Base-by-base conservation (phyloP, 805 yeast genomes). In the Helenozyma baotianmanensis region DNA sequence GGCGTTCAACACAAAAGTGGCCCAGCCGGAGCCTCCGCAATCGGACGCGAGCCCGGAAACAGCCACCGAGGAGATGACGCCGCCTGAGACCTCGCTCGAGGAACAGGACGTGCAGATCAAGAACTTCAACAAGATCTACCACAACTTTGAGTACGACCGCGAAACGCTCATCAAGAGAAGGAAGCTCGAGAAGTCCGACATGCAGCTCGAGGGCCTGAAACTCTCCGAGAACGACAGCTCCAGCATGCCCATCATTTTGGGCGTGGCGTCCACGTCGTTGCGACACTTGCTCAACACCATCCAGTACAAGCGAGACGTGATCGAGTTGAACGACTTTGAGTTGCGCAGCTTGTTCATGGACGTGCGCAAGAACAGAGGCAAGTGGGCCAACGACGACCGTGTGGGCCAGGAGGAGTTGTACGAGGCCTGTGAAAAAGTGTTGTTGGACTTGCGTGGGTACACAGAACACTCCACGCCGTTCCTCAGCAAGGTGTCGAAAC, bases 401-500 rank as follows among this genome's bases (percentile, higher is more conserved):
- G 80, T 92, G 27, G 99, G 99, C 6, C 99, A 92, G 60, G 99
- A 92, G 54, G 99, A 94, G 56, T 70, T 92, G 14, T 92, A 92
- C 52, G 98, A 94, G 48, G 96, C 97, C 0, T 90, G 97, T 50
- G 99, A 92, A 49, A 89, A 88, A 51, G 98, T 92, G 1, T 89
- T 90, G 0, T 64, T 80, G 43, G 97, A 92, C 49, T 64, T 92
- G 21, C 72, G 98, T 51, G 85, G 90, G 6, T 86, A 82, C 47
- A 90, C 98, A 0, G 97, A 92, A 51, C 97, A 92, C 59, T 88
- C 97, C 0, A 88, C 97, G 1, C 95, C 97, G 0, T 92, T 92
- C 52, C 68, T 92, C 45, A 92, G 89, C 60, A 85, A 86, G 53
- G 99, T 92, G n/a, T 86, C 92, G 38, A 92, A 92, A 54, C 73